Conservation (phyloP, 768 basidiomycete species). For the Russula griseocarnosa region DNA sequence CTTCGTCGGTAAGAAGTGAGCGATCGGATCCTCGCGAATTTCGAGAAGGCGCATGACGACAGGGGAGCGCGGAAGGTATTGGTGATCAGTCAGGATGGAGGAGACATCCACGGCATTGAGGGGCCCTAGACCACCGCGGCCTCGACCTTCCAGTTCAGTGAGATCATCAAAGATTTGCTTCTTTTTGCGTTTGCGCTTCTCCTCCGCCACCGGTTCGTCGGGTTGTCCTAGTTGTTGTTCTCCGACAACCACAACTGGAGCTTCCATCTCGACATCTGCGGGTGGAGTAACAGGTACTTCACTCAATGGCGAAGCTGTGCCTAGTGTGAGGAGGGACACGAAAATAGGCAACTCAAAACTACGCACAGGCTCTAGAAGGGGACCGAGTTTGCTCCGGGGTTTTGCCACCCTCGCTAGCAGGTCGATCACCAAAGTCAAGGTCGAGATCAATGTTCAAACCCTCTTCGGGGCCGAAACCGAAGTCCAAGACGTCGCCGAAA, state of each 20-base stretch:
- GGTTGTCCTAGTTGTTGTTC: conserved; percentile 39
- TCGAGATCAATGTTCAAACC: conserved; percentile 59
- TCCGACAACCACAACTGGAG: conserved; percentile 48
- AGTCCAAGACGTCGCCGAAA: conserved; percentile 51
- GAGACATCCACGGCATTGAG: conserved; percentile 56
- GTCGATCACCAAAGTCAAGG: conserved; percentile 62
- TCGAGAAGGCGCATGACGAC: conserved; percentile 82
- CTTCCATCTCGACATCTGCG: conserved; percentile 49
- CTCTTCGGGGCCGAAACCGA: conserved; percentile 46
- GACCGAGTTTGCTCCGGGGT: conserved; percentile 62
- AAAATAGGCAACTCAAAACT: not conserved
- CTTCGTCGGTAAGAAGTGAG: conserved; percentile 82
- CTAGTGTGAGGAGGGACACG: conserved; percentile 16
- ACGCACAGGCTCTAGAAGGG: conserved; percentile 57
- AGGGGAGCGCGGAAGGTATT: conserved; percentile 80
- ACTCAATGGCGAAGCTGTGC: conserved; percentile 67
- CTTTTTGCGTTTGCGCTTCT: conserved; percentile 58
- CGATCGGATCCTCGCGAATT: conserved; percentile 77
- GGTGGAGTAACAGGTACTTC: conserved; percentile 77
- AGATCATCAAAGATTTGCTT: conserved; percentile 89
- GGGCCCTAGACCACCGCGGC: conserved; percentile 48
- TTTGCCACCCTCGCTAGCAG: conserved; percentile 44
- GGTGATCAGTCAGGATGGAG: conserved; percentile 73
- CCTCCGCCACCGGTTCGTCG: conserved; percentile 32
- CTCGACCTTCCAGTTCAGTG: conserved; percentile 74